phyloP scores from a whole-genome alignment of 371 early-diverging fungal species.

The Actinomortierella ambigua region DNA sequence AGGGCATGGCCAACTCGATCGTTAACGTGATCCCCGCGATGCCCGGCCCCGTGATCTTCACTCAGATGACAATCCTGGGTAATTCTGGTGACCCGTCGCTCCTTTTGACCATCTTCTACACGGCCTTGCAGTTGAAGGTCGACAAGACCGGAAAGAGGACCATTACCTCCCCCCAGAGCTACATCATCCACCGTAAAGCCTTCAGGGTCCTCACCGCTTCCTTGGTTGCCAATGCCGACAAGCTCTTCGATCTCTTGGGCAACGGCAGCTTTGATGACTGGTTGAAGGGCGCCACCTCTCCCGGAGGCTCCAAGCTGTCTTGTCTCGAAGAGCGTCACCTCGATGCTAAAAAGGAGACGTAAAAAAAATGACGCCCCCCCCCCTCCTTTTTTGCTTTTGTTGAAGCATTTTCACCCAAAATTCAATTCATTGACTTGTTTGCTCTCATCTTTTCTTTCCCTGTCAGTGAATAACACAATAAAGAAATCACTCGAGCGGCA shows the following conservation, averaged over 20 bases:
- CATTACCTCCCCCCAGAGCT: not conserved
- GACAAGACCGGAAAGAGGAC: not conserved
- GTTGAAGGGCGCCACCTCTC: not conserved
- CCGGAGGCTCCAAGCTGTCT: not conserved
- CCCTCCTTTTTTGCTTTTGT: no score
- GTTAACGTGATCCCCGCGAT: not conserved
- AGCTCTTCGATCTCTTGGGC: not conserved
- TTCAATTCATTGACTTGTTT: no score
- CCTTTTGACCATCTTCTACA: not conserved
- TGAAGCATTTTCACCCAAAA: no score
- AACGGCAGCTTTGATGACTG: not conserved
- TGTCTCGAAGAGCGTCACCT: not conserved
- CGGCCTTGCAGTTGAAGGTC: not conserved
- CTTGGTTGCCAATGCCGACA: not conserved
- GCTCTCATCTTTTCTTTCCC: no score
- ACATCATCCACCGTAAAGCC: not conserved
- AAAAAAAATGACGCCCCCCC: no score
- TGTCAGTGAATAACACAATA: no score
- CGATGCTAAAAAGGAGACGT: no score
- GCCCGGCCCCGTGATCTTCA: not conserved
- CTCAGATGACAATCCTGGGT: not conserved
- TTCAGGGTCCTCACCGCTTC: not conserved
- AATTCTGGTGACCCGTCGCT: not conserved
- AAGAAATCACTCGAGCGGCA: no score
- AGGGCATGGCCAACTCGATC: constrained; percentile 1